Conservation (phyloP, 345 rosid genomes). For the Mangifera indica region DNA sequence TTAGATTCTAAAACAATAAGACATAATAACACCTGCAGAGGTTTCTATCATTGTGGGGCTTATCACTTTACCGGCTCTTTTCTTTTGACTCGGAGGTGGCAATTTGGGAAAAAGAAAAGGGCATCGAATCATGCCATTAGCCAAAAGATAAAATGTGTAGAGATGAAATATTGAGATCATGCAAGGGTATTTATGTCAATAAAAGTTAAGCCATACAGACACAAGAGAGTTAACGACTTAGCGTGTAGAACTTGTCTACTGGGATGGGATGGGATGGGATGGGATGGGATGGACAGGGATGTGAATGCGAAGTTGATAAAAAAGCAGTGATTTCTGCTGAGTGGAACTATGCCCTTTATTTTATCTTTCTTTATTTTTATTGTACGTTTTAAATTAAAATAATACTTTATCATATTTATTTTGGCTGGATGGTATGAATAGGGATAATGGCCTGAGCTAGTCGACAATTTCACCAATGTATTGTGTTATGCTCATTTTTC, state of each 20-base stretch:
- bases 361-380: slow-evolving; percentile 21
- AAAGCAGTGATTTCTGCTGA: slow-evolving; percentile 16
- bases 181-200: slow-evolving; percentile 36
- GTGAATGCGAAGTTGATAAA: slow-evolving; percentile 18
- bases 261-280: slow-evolving; percentile 27
- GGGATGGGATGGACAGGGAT: slow-evolving; percentile 29
- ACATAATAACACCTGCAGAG: slow-evolving; percentile 39
- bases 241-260: slow-evolving; percentile 45
- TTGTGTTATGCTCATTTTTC: slow-evolving; percentile 30
- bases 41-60: slow-evolving; percentile 21
- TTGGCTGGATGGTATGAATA: slow-evolving; percentile 27
- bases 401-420: not conserved
- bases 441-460: slow-evolving; percentile 45
- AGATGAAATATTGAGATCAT: slow-evolving; percentile 9
- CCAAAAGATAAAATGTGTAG: not conserved
- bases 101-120: slow-evolving; percentile 19
- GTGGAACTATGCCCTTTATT: slow-evolving; percentile 27
- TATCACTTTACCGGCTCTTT: slow-evolving; percentile 22
- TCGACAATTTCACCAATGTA: slow-evolving; percentile 56
- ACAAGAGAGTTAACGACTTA: slow-evolving; percentile 25
- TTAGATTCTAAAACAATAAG: slow-evolving; percentile 28
- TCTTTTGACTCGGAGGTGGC: slow-evolving; percentile 18
- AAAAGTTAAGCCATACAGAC: slow-evolving; percentile 25
- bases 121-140: slow-evolving; percentile 17
- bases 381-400: not conserved